Percentiles rank a stretch among this genome's conserved stretches.
These are phyloP conservation scores for Chaetoceros muelleri DNA, from an alignment of 108 stramenopile species.

Conservation along the genomic window DNA sequence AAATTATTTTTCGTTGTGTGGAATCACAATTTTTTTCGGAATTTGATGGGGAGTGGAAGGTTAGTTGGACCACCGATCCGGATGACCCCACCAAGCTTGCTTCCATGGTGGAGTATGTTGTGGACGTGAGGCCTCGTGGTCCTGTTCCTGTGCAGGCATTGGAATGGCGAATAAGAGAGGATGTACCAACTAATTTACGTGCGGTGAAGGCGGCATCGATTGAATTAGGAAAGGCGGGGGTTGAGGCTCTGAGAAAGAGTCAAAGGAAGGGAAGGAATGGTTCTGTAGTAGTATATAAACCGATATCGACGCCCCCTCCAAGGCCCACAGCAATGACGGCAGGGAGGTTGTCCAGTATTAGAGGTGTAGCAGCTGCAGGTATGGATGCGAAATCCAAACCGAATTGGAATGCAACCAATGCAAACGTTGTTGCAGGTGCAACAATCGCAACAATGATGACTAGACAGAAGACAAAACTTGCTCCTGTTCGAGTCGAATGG, in stretches of 20 bases:
- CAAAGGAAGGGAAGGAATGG: slow-evolving; percentile 2
- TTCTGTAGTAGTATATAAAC: slow-evolving; percentile 4
- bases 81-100: slow-evolving; percentile 15
- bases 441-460: background rate
- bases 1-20: slow-evolving; percentile 71
- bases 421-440: background rate
- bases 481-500: slow-evolving; percentile 29
- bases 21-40: slow-evolving; percentile 77
- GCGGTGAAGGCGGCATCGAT: slow-evolving; percentile 80
- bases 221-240: slow-evolving; percentile 31
- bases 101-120: slow-evolving; percentile 65
- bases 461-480: background rate
- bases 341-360: background rate
- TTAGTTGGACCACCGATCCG: slow-evolving; percentile 24
- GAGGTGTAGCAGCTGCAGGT: background rate
- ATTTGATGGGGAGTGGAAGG: slow-evolving; percentile 78
- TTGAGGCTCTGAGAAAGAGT: slow-evolving; percentile 10
- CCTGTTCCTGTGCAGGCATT: slow-evolving; percentile 89
- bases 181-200: slow-evolving; percentile 82
- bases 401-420: background rate
- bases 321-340: background rate
- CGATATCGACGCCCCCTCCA: background rate
- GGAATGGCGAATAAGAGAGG: slow-evolving; percentile 91
- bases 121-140: slow-evolving; percentile 82
- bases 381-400: background rate